Base-by-base conservation (phyloP, 352 stramenopile species). In the Phytophthora citricola region DNA sequence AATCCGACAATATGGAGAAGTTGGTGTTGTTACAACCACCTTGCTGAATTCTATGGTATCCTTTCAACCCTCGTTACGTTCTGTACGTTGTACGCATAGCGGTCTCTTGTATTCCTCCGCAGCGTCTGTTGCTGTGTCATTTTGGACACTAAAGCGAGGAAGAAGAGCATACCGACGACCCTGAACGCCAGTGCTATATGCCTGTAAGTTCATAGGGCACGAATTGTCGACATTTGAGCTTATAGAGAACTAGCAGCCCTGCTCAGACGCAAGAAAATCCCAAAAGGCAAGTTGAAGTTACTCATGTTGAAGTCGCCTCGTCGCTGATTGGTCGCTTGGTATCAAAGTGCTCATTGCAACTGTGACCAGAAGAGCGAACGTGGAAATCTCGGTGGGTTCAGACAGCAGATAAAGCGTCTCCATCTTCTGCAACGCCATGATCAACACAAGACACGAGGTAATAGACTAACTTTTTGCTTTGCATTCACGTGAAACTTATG, bases 221-320 rank as follows among this genome's bases (percentile, higher is more conserved):
- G 24, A 26, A 26, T 26, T 26, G 24, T 26, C 24, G 24, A 4
- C n/a, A 43, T 43, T 31, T 26, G 31, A 26, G 24, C 24, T 26
- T 26, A 26, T 26, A 26, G 24, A 26, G 24, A 26, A 26, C 4
- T 26, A 1, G 24, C 4, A 26, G 24, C 24, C 24, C 24, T 26
- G 24, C 17, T 20, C 17, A 20, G 17, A 20, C 17, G 17, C 17
- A 20, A 20, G 17, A 20, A 20, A 20, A 20, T 20, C 17, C 17
- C 17, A 26, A 26, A 26, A 34, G 27, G 39, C 26, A 39, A 50
- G 31, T 36, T 36, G 31, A 36, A 36, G 31, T 36, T 36, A 9
- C 31, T 36, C 32, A 56, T 45, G 41, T 61, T 67, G 60, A 62
- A 63, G 43, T 63, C 56, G 20, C 12, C 50, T 63, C 24, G 34